Percentiles rank a stretch among this genome's conserved stretches.
Conservation (phyloP, 2,329 filamentous ascomycete species). For the Drechslera avenae region DNA sequence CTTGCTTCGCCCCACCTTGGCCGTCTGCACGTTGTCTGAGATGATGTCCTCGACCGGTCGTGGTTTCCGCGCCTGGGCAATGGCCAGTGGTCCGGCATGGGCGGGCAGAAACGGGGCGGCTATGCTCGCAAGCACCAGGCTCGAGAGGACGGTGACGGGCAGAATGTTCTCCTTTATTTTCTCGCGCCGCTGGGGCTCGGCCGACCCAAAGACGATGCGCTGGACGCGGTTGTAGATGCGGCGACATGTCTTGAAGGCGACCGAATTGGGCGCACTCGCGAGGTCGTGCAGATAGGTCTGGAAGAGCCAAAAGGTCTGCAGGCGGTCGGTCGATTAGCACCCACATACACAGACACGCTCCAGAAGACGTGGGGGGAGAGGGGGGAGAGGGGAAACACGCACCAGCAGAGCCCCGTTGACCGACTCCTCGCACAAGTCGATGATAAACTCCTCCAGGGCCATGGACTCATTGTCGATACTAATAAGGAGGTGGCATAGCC, state of each 20-base stretch:
- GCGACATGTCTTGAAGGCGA: slow-evolving; percentile 80
- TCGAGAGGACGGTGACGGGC: slow-evolving; percentile 79
- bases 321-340: slow-evolving; percentile 29
- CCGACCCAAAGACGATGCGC: slow-evolving; percentile 80
- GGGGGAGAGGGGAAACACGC: slow-evolving; percentile 43
- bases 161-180: slow-evolving; percentile 82
- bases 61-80: slow-evolving; percentile 80
- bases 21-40: slow-evolving; percentile 61
- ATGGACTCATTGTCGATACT: slow-evolving; percentile 90
- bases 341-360: slow-evolving; percentile 23
- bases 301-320: slow-evolving; percentile 86
- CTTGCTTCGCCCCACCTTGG: slow-evolving; percentile 69
- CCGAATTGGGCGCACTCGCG: slow-evolving; percentile 73
- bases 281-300: slow-evolving; percentile 87
- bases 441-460: slow-evolving; percentile 84
- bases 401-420: slow-evolving; percentile 83
- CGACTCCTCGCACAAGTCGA: slow-evolving; percentile 85
- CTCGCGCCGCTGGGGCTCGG: slow-evolving; percentile 70
- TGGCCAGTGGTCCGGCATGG: slow-evolving; percentile 79
- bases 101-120: slow-evolving; percentile 75
- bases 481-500: slow-evolving; percentile 82
- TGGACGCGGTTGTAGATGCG: slow-evolving; percentile 88
- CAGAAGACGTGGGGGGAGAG: slow-evolving; percentile 20
- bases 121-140: slow-evolving; percentile 77
- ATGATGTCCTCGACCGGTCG: slow-evolving; percentile 66